Evolutionary conservation across 2,329 filamentous ascomycete species (phyloP).

Genomic region (Byssochlamys sp.): DNA sequence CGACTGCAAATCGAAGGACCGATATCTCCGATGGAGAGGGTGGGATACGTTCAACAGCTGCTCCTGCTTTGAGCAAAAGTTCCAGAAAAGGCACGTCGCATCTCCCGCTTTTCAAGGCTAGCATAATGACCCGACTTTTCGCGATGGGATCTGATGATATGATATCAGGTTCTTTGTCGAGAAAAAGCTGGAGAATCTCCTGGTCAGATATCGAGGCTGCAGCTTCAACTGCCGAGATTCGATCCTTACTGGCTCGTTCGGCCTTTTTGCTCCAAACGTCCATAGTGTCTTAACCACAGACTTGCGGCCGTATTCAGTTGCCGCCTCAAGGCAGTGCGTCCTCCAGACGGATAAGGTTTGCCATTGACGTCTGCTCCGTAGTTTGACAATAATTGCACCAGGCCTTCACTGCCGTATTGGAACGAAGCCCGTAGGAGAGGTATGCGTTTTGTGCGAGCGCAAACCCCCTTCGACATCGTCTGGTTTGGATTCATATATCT

Average conservation of each 20-base stretch:
- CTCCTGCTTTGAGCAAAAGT: conserved; percentile 4
- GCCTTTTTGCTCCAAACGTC: not conserved
- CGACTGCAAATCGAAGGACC: conserved; percentile 7
- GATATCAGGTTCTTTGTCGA: conserved; percentile 3
- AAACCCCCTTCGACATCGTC: conserved; percentile 3
- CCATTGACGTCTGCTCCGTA: conserved; percentile 8
- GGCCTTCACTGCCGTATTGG: conserved; percentile 1
- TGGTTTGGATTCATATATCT: conserved; percentile 4
- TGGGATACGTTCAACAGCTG: conserved; percentile 2
- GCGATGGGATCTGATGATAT: conserved; percentile 4
- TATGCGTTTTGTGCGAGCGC: not conserved
- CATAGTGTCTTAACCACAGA: conserved; percentile 4
- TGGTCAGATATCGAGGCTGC: not conserved
- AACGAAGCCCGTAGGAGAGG: conserved; percentile 8
- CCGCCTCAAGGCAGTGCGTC: conserved; percentile 24
- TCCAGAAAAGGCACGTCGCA: too few relatives aligned
- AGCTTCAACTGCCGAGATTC: conserved; percentile 6
- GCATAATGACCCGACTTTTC: conserved; percentile 3
- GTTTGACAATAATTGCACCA: conserved; percentile 9
- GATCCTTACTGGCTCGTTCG: not conserved
- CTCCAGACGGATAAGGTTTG: conserved; percentile 5
- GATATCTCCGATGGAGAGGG: not conserved
- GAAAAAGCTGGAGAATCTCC: conserved; percentile 6
- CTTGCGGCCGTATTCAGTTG: conserved; percentile 17
- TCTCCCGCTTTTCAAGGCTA: too few relatives aligned